Conservation (phyloP, 306 rosid species). For the Vigna nakashimae region DNA sequence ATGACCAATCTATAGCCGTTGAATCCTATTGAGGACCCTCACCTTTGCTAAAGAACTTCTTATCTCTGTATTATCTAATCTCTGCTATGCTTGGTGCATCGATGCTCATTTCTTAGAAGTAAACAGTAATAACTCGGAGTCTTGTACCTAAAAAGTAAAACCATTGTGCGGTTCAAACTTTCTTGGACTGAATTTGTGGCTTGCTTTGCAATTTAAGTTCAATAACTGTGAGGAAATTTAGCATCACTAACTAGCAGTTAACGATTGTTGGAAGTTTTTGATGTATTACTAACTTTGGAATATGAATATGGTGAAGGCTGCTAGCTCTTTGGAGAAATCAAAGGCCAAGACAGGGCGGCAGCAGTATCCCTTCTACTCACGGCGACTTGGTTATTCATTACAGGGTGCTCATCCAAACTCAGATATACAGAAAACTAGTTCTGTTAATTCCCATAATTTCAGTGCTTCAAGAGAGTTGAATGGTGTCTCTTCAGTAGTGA, state of each 20-base stretch:
- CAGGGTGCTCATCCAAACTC: constrained; percentile 33
- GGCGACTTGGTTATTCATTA: constrained; percentile 20
- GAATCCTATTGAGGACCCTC: constrained; percentile 34
- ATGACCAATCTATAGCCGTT: constrained; percentile 10
- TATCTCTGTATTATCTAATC: constrained; percentile 1
- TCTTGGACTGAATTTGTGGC: constrained; percentile 9
- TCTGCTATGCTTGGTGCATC: constrained; percentile 30
- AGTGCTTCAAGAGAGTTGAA: constrained; percentile 41
- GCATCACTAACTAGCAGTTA: constrained; percentile 31
- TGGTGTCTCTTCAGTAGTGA: constrained; percentile 37
- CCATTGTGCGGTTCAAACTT: constrained; percentile 24
- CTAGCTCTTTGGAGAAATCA: constrained; percentile 44
- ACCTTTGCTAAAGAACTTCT: constrained; percentile 1
- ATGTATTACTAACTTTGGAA: neutral
- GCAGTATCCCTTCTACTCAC: constrained; percentile 41
- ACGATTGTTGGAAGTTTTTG: neutral
- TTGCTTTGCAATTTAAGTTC: constrained; percentile 12
- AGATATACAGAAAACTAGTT: constrained; percentile 31
- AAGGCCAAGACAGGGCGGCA: constrained; percentile 44
- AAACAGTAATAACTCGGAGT: neutral
- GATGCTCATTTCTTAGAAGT: constrained; percentile 16
- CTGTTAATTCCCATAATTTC: constrained; percentile 26
- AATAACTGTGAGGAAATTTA: neutral
- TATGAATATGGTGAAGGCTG: constrained; percentile 34
- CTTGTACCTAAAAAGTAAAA: neutral